Base-by-base conservation (phyloP, 768 basidiomycete genomes). In the Termitomyces bulborhizus region DNA sequence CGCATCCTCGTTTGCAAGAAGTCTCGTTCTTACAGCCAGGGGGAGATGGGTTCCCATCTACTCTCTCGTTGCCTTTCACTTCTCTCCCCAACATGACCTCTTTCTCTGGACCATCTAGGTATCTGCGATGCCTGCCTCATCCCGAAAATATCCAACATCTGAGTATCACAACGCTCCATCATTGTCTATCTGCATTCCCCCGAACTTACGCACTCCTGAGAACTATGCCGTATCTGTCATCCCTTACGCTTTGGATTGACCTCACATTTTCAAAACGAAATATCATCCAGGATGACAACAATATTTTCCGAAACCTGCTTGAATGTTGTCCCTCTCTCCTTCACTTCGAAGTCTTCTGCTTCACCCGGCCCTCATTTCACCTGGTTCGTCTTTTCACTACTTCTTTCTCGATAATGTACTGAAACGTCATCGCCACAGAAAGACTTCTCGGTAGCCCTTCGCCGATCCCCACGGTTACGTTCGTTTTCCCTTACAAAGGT, bases 401-500 rank as follows among this genome's bases (percentile, higher is more conserved):
- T 15, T 40, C 54, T 44, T 51, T 4, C 45, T 51, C 49, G 13
- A 27, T 9, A 31, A 29, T 47, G 53, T 39, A 46, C 32, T 43
- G 4, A 41, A 12, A 4, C 29, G n/a, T 31, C 16, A 42, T 21
- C 44, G 34, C 46, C 26, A 9, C 60, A 73, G 70, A 63, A 64
- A 49, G 69, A 71, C 21, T 71, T 73, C 54, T 69, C 70, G 26
- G 55, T 58, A 4, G 66, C 68, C 2, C 63, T 70, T n/a, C 61
- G 62, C 32, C 50, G 43, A 29, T 56, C 69, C 3, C 67, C 72
- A 1, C 63, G 61, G 8, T 61, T 73, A 24, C 63, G 65, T 44
- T 70, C 70, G 0, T 73, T 74, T 46, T 56, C 62, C 1, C 62
- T 74, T 1, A 73, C 70, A 29, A 74, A 73, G 55, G 62, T 72